Evolutionary conservation across 2,329 filamentous ascomycete genomes (phyloP).

Genomic region (Bipolaris gigantea): DNA sequence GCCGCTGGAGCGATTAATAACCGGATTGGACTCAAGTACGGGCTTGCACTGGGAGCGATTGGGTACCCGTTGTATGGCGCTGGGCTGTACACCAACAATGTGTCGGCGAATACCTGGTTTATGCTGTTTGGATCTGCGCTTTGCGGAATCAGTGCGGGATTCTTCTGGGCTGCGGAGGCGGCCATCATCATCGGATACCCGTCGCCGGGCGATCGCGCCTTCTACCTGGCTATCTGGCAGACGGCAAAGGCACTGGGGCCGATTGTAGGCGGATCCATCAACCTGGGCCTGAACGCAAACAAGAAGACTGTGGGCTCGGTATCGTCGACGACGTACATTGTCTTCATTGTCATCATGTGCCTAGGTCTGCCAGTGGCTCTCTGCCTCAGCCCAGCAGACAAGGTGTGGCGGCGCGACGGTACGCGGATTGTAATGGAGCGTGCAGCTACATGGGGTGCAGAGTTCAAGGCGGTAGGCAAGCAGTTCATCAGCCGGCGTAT

Average conservation of each 20-base stretch:
- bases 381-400: slow-evolving; percentile 50
- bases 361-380: slow-evolving; percentile 50
- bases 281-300: slow-evolving; percentile 52
- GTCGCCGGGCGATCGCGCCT: slow-evolving; percentile 40
- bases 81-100: slow-evolving; percentile 47
- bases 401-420: slow-evolving; percentile 50
- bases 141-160: slow-evolving; percentile 47
- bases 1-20: slow-evolving; percentile 44
- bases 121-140: slow-evolving; percentile 45
- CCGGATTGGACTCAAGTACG: slow-evolving; percentile 40
- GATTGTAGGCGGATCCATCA: slow-evolving; percentile 56
- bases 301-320: slow-evolving; percentile 45
- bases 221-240: slow-evolving; percentile 44
- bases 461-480: slow-evolving; percentile 37
- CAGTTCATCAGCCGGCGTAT: slow-evolving; percentile 38
- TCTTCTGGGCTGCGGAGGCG: slow-evolving; percentile 50
- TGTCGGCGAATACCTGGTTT: slow-evolving; percentile 46
- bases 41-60: slow-evolving; percentile 48
- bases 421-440: slow-evolving; percentile 35
- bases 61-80: slow-evolving; percentile 49
- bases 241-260: slow-evolving; percentile 41
- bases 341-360: slow-evolving; percentile 54
- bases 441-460: slow-evolving; percentile 27
- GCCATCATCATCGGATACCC: slow-evolving; percentile 49
- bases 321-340: slow-evolving; percentile 48